Evolutionary conservation across 805 yeast species (phyloP).

Genomic region (Torulaspora quercuum): DNA sequence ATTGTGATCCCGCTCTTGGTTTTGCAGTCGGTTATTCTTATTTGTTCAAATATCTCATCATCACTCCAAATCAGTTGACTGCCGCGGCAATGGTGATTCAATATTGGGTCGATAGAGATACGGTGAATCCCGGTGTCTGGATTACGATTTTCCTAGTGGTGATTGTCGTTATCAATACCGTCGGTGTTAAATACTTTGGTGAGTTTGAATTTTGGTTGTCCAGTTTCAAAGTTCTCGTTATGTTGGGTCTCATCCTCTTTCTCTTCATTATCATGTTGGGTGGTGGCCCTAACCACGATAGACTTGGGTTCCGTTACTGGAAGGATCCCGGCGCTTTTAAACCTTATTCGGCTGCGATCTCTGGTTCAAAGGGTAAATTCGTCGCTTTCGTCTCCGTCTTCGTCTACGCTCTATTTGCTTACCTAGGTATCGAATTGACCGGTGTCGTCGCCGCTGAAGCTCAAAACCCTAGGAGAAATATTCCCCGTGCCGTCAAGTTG

Average conservation of each 20-base stretch:
- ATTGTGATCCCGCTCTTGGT: conserved; percentile 48
- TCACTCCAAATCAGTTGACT: conserved; percentile 45
- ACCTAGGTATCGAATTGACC: conserved; percentile 64
- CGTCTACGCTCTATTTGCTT: conserved; percentile 66
- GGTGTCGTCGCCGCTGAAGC: conserved; percentile 76
- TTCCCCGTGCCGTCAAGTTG: conserved; percentile 68
- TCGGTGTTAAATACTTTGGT: conserved; percentile 44
- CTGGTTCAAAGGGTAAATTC: conserved; percentile 51
- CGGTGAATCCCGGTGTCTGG: conserved; percentile 45
- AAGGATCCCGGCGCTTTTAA: conserved; percentile 62
- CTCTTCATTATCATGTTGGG: conserved; percentile 67
- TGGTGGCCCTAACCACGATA: conserved; percentile 72
- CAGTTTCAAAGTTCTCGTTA: conserved; percentile 58
- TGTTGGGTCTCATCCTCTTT: conserved; percentile 62
- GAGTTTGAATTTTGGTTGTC: conserved; percentile 51
- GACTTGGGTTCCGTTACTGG: conserved; percentile 73
- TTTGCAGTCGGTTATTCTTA: conserved; percentile 47
- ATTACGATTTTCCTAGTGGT: conserved; percentile 42
- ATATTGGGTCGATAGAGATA: conserved; percentile 43
- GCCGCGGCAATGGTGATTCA: conserved; percentile 48
- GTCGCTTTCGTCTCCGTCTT: conserved; percentile 60
- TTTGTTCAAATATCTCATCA: conserved; percentile 46
- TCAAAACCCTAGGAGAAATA: conserved; percentile 60
- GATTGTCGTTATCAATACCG: conserved; percentile 37
- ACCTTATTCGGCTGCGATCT: conserved; percentile 42